Evolutionary conservation across 495 filamentous ascomycete species (phyloP).

Genomic region (Daldinia loculata): DNA sequence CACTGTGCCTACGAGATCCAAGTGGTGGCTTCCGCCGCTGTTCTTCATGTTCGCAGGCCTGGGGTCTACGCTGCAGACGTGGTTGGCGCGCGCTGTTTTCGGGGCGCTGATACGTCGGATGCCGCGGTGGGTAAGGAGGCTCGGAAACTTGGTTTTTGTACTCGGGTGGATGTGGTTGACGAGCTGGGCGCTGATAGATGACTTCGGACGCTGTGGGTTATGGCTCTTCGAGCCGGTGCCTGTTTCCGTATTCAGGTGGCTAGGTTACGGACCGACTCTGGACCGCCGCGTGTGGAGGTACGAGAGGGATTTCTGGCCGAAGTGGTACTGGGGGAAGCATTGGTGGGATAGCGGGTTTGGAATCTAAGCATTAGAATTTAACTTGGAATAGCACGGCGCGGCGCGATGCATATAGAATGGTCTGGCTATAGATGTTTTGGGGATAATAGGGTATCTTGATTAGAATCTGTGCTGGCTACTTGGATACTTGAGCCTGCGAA

Average conservation of each 20-base stretch:
- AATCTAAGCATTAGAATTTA: slow-evolving; percentile 43
- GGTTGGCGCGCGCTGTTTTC: slow-evolving; percentile 17
- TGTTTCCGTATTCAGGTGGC: slow-evolving; percentile 62
- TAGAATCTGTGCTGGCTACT: neutral
- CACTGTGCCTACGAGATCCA: slow-evolving; percentile 53
- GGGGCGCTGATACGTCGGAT: slow-evolving; percentile 33
- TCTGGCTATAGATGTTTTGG: neutral
- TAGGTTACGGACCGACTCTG: slow-evolving; percentile 59
- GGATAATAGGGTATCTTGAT: neutral
- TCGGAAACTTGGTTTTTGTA: slow-evolving; percentile 63
- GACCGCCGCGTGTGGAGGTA: slow-evolving; percentile 66
- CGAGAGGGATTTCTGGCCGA: slow-evolving; percentile 55
- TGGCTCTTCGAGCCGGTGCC: slow-evolving; percentile 78
- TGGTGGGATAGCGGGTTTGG: slow-evolving; percentile 74
- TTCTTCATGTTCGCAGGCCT: slow-evolving; percentile 68
- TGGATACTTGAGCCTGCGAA: neutral
- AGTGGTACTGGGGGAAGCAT: slow-evolving; percentile 58
- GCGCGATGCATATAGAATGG: slow-evolving; percentile 5
- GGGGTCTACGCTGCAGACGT: slow-evolving; percentile 62
- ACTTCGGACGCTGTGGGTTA: slow-evolving; percentile 67
- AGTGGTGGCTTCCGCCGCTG: slow-evolving; percentile 47
- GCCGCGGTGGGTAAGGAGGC: slow-evolving; percentile 52
- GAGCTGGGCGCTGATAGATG: slow-evolving; percentile 62
- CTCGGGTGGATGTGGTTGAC: slow-evolving; percentile 67
- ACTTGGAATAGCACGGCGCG: neutral